Percentiles rank a stretch among this genome's conserved stretches.
Evolutionary conservation across 495 filamentous ascomycete species (phyloP).

Genomic region (Lasiosphaeria ovina): DNA sequence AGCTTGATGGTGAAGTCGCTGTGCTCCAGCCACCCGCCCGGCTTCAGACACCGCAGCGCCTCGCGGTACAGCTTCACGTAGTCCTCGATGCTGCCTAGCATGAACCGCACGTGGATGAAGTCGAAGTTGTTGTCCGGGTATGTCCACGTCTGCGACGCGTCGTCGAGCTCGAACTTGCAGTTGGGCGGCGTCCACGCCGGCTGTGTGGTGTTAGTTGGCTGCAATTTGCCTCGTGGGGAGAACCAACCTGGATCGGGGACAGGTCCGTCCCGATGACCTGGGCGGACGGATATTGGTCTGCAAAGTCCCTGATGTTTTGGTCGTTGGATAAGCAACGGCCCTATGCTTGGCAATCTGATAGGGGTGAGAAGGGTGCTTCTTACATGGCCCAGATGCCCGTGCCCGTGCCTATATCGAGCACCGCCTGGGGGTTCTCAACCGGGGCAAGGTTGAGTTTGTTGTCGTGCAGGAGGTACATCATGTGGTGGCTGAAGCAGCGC

Average conservation of each 20-base stretch:
- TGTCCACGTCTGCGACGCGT: conserved; percentile 52
- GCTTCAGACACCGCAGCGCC: conserved; percentile 34
- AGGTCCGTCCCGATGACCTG: conserved; percentile 59
- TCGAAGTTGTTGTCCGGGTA: conserved; percentile 56
- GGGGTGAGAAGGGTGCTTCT: not conserved
- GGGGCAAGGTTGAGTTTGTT: conserved; percentile 43
- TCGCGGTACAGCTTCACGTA: conserved; percentile 48
- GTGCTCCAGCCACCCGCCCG: conserved; percentile 40
- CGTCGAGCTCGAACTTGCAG: conserved; percentile 53
- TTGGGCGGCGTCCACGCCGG: conserved; percentile 19
- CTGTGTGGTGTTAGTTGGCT: not conserved
- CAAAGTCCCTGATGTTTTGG: conserved; percentile 44
- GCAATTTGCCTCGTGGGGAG: too few relatives aligned
- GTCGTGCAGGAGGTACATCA: conserved; percentile 31
- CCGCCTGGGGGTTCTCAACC: conserved; percentile 29
- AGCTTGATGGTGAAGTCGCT: conserved; percentile 24
- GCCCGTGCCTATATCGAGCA: conserved; percentile 39
- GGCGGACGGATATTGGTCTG: conserved; percentile 49
- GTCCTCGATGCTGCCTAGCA: conserved; percentile 55
- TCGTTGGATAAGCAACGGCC: too few relatives aligned
- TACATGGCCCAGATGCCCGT: conserved; percentile 40
- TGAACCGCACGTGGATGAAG: conserved; percentile 59
- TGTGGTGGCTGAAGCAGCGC: conserved; percentile 29
- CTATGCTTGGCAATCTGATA: not conserved
- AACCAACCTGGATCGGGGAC: conserved; percentile 30